Evolutionary conservation across 2,329 filamentous ascomycete species (phyloP).

Genomic region (Fonsecaea pugnacius): DNA sequence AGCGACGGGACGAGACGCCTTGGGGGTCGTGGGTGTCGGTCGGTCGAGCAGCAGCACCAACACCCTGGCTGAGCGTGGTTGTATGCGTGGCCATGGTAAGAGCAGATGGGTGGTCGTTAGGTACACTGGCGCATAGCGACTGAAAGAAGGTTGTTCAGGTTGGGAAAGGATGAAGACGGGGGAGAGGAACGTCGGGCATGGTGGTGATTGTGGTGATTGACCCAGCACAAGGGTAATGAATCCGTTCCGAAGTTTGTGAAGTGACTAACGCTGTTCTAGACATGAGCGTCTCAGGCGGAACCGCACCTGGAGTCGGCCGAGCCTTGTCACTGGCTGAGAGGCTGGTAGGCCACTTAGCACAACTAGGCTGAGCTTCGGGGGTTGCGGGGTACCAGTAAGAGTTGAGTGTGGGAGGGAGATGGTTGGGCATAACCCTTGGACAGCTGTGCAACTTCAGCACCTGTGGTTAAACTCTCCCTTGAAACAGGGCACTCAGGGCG

Average conservation of each 20-base stretch:
- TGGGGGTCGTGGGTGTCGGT: slow-evolving; percentile 20
- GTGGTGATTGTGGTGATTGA: not conserved
- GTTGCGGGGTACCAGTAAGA: not conserved
- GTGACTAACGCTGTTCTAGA: not conserved
- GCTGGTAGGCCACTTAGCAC: too few relatives aligned
- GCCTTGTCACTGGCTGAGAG: not conserved
- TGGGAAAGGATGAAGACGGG: not conserved
- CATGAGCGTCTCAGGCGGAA: not conserved
- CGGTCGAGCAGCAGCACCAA: slow-evolving; percentile 9
- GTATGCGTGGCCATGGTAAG: slow-evolving; percentile 21
- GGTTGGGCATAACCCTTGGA: not conserved
- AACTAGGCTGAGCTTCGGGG: not conserved
- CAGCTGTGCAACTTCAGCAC: not conserved
- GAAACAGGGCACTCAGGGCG: not conserved
- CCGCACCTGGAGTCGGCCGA: not conserved
- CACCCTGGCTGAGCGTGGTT: not conserved
- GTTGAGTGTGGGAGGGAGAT: not conserved
- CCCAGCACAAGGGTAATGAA: not conserved
- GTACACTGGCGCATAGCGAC: not conserved
- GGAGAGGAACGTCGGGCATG: not conserved
- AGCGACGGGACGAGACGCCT: slow-evolving; percentile 32
- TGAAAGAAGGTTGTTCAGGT: not conserved
- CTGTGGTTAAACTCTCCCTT: not conserved
- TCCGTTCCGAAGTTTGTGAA: not conserved
- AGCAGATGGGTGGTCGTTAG: slow-evolving; percentile 1